Evolutionary conservation across 345 rosid genomes (phyloP), one percentile per base, ranked within the genome.

Genomic region (Geranium rotundifolium): DNA sequence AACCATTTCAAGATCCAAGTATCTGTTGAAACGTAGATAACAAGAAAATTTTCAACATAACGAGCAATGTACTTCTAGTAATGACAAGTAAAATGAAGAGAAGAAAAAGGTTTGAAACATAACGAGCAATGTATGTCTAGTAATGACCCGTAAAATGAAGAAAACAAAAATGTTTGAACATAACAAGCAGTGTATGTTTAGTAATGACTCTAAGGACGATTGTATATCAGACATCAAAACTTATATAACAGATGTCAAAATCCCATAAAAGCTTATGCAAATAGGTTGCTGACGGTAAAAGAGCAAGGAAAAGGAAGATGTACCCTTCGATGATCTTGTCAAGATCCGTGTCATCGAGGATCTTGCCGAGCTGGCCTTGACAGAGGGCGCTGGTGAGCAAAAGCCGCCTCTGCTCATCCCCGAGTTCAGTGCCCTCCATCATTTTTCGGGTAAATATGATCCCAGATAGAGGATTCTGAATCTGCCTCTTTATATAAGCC

Each of bases 261-360:
- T 52, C 29, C 20, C 27, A 0, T 29, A 30, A 14, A 12, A 16
- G 5, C 13, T 4, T 1, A 23, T 23, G 17, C 30, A 55, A 63
- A 60, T 49, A 54, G 69, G 30, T 41, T 49, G 39, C 57, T 55
- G 0, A 55, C 57, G 17, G 60, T 18, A 18, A 55, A 59, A 34
- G 15, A 19, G 37, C 34, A 58, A 54, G 54, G 39, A 56, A 27
- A 23, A 23, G 27, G 27, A 34, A 34, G 10, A 34, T 76, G 49
- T 87, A 87, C 96, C 96, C 96, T 17, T 87, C 93, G 68, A 81
- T 85, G 72, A 92, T 85, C 75, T 81, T 81, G 70, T 87, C 85
- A 27, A 89, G 85, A 78, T 89, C 95, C 0, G 96, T 79, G 77
- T 85, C 96, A 63, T 87, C 85, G 23, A 92, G 91, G 63, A 92